Conservation (phyloP, 495 filamentous ascomycete genomes). For the Penicillium subrubescens region DNA sequence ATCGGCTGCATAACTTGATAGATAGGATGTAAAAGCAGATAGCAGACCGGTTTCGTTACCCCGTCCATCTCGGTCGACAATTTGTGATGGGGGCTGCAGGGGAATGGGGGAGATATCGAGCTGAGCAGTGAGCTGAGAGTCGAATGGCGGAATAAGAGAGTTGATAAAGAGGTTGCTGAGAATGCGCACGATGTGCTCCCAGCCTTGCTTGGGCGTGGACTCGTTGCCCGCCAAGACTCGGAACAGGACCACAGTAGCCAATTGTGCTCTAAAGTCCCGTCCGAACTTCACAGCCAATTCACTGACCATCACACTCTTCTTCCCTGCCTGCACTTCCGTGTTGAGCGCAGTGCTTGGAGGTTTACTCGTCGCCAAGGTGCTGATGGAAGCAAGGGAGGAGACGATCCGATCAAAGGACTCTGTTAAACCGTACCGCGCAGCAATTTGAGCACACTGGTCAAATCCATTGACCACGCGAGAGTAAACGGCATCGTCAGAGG, state of each 20-base stretch:
- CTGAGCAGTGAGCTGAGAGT: slow-evolving; percentile 66
- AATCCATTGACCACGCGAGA: slow-evolving; percentile 91
- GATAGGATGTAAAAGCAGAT: slow-evolving; percentile 91
- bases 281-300: slow-evolving; percentile 97
- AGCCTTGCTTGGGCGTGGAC: slow-evolving; percentile 70
- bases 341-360: slow-evolving; percentile 86
- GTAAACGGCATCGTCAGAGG: slow-evolving; percentile 96
- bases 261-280: slow-evolving; percentile 86
- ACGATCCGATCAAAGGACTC: slow-evolving; percentile 92
- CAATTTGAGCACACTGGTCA: slow-evolving; percentile 93
- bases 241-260: slow-evolving; percentile 93
- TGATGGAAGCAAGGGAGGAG: slow-evolving; percentile 85
- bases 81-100: slow-evolving; percentile 84
- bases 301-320: slow-evolving; percentile 97
- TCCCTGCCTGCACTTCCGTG: slow-evolving; percentile 90
- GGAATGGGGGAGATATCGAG: slow-evolving; percentile 84
- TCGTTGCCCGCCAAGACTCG: slow-evolving; percentile 85
- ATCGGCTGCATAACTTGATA: slow-evolving; percentile 97
- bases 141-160: slow-evolving; percentile 85
- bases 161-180: slow-evolving; percentile 97
- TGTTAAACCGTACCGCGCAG: slow-evolving; percentile 78
- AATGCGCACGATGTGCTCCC: slow-evolving; percentile 85
- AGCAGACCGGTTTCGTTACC: slow-evolving; percentile 80
- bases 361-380: slow-evolving; percentile 72
- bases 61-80: slow-evolving; percentile 84